A percentile compares a stretch with the other conserved stretches of the same genome.
Conservation (phyloP, 257 asterid species). For the Nicotiana undulata region DNA sequence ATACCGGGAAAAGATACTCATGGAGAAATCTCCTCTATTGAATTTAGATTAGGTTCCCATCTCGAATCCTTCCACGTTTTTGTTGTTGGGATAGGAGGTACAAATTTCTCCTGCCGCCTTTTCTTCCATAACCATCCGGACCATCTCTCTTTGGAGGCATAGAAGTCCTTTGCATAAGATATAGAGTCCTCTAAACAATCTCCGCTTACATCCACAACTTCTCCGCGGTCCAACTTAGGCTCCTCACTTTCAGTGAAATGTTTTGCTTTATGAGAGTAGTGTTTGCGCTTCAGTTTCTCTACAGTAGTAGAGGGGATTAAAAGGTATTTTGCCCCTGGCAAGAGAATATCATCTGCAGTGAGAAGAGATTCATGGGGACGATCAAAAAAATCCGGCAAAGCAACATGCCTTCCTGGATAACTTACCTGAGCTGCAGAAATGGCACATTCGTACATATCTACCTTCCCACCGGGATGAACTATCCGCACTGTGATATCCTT, state of each 20-base stretch:
- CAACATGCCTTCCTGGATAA: constrained; percentile 57
- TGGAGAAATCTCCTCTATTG: constrained; percentile 58
- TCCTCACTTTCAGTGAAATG: constrained; percentile 13
- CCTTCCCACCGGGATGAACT: constrained; percentile 61
- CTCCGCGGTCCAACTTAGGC: constrained; percentile 23
- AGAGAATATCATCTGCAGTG: constrained; percentile 32
- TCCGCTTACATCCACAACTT: constrained; percentile 26
- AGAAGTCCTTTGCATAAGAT: constrained; percentile 41
- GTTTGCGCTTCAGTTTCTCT: constrained; percentile 40
- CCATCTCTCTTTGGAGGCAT: constrained; percentile 29
- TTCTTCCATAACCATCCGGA: constrained; percentile 15
- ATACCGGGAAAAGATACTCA: constrained; percentile 27
- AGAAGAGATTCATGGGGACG: constrained; percentile 48
- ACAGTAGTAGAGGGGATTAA: constrained; percentile 36
- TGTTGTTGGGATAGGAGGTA: constrained; percentile 55
- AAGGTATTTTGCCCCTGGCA: constrained; percentile 60
- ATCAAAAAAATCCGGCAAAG: constrained; percentile 50
- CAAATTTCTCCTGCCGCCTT: constrained; percentile 30
- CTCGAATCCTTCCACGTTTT: constrained; percentile 39
- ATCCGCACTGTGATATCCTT: constrained; percentile 29
- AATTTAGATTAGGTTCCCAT: constrained; percentile 58
- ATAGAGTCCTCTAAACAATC: constrained; percentile 34
- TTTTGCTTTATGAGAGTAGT: constrained; percentile 16
- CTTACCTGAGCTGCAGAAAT: constrained; percentile 47
- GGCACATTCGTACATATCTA: constrained; percentile 40